Evolutionary conservation across 2,329 filamentous ascomycete genomes (phyloP).

Genomic region (Stagonosporopsis tanaceti): DNA sequence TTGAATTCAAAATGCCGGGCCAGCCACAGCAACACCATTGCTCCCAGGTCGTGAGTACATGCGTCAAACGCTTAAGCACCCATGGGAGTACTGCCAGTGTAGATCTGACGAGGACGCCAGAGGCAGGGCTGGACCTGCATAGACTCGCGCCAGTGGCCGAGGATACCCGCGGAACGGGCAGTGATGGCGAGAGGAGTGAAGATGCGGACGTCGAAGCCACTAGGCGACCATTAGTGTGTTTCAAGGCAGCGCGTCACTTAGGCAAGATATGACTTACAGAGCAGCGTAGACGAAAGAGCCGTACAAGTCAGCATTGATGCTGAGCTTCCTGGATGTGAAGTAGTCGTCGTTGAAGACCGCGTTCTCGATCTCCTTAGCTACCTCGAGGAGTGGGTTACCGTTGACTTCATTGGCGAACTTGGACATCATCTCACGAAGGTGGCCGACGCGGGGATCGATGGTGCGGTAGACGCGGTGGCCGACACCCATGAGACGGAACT

Average conservation of each 20-base stretch:
- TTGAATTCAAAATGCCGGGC: too few species aligned
- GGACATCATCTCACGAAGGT: not conserved
- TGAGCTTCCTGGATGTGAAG: not conserved
- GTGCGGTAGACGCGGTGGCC: not conserved
- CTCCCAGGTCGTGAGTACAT: too few species aligned
- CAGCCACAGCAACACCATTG: too few species aligned
- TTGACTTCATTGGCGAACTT: not conserved
- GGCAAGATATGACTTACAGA: not conserved
- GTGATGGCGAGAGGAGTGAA: slow-evolving; percentile 2
- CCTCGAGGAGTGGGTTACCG: not conserved
- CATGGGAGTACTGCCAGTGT: not conserved
- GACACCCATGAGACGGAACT: not conserved
- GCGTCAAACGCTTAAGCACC: not conserved
- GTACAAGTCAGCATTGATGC: not conserved
- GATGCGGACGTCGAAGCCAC: not conserved
- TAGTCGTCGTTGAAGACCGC: not conserved
- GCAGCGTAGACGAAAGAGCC: not conserved
- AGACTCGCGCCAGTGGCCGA: slow-evolving; percentile 1
- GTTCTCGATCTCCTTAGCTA: not conserved
- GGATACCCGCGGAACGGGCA: not conserved
- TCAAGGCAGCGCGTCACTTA: not conserved
- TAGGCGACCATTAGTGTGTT: not conserved
- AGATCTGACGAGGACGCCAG: not conserved
- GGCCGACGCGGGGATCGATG: not conserved
- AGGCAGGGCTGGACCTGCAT: not conserved